Evolutionary conservation across 257 asterid species (phyloP), one percentile per base, ranked within the genome.

Genomic region (Solanum ossicruentum): DNA sequence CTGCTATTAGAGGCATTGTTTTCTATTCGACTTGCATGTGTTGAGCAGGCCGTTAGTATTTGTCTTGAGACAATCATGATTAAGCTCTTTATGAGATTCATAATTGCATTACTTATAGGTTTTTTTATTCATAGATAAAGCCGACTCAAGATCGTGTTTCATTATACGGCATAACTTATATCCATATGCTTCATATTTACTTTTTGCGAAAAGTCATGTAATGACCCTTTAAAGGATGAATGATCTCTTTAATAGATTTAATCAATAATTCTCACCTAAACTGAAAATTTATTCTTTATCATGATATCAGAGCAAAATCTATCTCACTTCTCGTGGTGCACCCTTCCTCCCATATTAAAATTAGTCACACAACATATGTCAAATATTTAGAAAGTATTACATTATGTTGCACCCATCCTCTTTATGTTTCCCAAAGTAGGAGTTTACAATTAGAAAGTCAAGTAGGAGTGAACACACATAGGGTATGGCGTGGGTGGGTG

Each of bases 401-500:
- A 36, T 36, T 58, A 58, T 60, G 67, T 21, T 60, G 32, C 67
- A 60, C 69, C 45, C 45, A 28, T 65, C n/a, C 72, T 81, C 52
- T 8, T 28, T 39, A 5, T 81, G 70, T 39, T 70, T 81, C 56
- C 57, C 56, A 56, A n/a, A 43, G 32, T 51, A 10, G 84, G 18
- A 32, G 41, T 81, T 77, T 15, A 51, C 21, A 77, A 15, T 51
- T 51, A 51, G 26, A 20, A 65, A 45, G 43, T 41, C n/a, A 5
- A 36, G 61, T 63, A 49, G 49, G 10, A 26, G 84, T 67, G 23
- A 78, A 65, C 81, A 52, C 65, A 20, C 63, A 58, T 82, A 45
- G 84, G 54, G 83, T 55, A 84, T 51, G 83, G 82, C 55, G 71
- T 56, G 51, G 17, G 81, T 80, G 78, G 21, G 4, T 6, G 80